Percentiles rank a stretch among this genome's conserved stretches.
Conservation (phyloP, 192 early-diverging fungal species). For the Glomus cerebriforme region DNA sequence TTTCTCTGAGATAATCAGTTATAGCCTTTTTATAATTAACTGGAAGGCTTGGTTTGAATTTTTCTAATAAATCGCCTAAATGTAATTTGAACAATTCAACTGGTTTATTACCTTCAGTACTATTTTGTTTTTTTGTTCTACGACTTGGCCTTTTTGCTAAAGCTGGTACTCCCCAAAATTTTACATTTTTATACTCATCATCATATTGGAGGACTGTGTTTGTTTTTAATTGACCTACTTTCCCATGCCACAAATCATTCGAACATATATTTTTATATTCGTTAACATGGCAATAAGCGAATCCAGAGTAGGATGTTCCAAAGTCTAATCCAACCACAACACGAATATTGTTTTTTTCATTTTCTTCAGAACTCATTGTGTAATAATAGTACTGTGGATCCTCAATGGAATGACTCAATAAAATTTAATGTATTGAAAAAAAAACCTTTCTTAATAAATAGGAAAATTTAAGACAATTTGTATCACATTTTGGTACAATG, state of each 20-base stretch:
- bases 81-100: constrained; percentile 11
- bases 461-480: too few species aligned
- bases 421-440: too few species aligned
- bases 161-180: not conserved
- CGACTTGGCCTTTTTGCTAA: not conserved
- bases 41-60: too few species aligned
- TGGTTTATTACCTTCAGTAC: not conserved
- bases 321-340: constrained; percentile 19
- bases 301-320: not conserved
- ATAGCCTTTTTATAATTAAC: not conserved
- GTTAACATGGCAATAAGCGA: not conserved
- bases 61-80: not conserved
- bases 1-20: not conserved
- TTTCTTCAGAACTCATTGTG: too few species aligned
- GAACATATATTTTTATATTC: not conserved
- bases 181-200: not conserved
- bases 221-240: not conserved
- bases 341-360: constrained; percentile 9
- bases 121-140: not conserved
- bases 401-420: too few species aligned
- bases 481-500: too few species aligned
- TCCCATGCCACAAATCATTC: not conserved
- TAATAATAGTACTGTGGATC: too few species aligned
- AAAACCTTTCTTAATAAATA: too few species aligned
- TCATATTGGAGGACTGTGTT: constrained; percentile 2